A percentile compares a stretch with the other conserved stretches of the same genome.
Conservation (phyloP, 345 rosid species). For the Linum usitatissimum region DNA sequence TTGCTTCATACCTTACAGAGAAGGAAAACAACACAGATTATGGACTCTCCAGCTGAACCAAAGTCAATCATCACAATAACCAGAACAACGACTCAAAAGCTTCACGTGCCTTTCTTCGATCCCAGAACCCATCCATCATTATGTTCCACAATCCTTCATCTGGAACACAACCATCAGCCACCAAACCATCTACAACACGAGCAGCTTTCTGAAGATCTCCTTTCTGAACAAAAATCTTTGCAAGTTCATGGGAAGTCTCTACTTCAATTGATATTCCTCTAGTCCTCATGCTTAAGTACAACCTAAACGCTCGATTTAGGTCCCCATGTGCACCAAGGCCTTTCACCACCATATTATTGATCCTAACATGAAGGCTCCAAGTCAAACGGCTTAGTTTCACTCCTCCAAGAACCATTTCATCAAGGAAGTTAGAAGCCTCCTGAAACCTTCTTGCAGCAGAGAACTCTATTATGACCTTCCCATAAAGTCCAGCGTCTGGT, state of each 20-base stretch:
- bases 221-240: conserved; percentile 43
- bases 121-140: conserved; percentile 37
- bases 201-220: conserved; percentile 52
- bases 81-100: conserved; percentile 7
- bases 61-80: not conserved
- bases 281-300: conserved; percentile 55
- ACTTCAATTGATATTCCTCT: conserved; percentile 54
- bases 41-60: not conserved
- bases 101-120: conserved; percentile 15
- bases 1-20: not conserved
- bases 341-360: conserved; percentile 43
- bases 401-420: conserved; percentile 65
- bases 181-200: conserved; percentile 56
- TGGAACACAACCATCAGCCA: conserved; percentile 55
- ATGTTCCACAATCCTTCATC: conserved; percentile 42
- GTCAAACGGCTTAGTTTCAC: conserved; percentile 57
- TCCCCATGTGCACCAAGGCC: conserved; percentile 43
- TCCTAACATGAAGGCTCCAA: conserved; percentile 63
- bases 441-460: conserved; percentile 42
- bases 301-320: conserved; percentile 39
- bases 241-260: conserved; percentile 31
- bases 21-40: not conserved
- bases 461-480: conserved; percentile 53
- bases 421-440: conserved; percentile 80
- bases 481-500: conserved; percentile 76